phyloP scores from a whole-genome alignment of 2,329 filamentous ascomycete genomes.

The Aspergillus pseudotamarii region DNA sequence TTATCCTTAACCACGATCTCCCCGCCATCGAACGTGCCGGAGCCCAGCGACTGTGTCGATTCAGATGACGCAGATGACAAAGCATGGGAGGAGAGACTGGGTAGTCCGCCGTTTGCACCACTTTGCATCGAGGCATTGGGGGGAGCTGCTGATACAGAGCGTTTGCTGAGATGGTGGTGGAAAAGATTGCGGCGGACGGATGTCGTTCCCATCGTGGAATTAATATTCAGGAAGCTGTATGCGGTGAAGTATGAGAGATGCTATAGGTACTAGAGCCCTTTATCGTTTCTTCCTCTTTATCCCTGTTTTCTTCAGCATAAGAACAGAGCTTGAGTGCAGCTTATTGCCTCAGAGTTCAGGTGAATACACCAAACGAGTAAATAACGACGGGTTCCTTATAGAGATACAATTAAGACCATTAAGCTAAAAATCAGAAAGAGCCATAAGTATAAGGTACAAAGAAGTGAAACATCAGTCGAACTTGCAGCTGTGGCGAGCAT shows the following conservation, averaged over 20 bases:
- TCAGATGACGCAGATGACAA: slow-evolving; percentile 27
- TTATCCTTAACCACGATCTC: slow-evolving; percentile 56
- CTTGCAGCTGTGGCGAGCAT: not conserved
- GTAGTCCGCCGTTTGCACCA: slow-evolving; percentile 18
- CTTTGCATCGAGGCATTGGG: slow-evolving; percentile 23
- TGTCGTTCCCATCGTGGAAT: slow-evolving; percentile 28
- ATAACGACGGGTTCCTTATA: not conserved
- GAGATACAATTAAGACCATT: not conserved
- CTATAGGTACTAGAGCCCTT: not conserved
- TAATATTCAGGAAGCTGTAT: not conserved
- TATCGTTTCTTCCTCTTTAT: not conserved
- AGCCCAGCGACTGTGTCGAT: slow-evolving; percentile 21
- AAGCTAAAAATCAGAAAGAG: not conserved
- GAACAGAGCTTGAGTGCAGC: not conserved
- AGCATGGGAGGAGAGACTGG: slow-evolving; percentile 28
- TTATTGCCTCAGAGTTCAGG: not conserved
- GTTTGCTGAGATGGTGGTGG: slow-evolving; percentile 46
- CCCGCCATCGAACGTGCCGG: slow-evolving; percentile 35
- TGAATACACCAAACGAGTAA: not conserved
- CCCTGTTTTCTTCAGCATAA: not conserved
- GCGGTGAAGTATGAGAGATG: not conserved
- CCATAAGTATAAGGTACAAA: not conserved
- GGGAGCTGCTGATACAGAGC: slow-evolving; percentile 38
- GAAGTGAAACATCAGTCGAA: not conserved
- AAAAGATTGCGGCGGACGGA: slow-evolving; percentile 50